A percentile compares a stretch with the other conserved stretches of the same genome.
These are phyloP conservation scores for Abrus pulchellus DNA, from an alignment of 306 rosid species.

Conservation along the genomic window DNA sequence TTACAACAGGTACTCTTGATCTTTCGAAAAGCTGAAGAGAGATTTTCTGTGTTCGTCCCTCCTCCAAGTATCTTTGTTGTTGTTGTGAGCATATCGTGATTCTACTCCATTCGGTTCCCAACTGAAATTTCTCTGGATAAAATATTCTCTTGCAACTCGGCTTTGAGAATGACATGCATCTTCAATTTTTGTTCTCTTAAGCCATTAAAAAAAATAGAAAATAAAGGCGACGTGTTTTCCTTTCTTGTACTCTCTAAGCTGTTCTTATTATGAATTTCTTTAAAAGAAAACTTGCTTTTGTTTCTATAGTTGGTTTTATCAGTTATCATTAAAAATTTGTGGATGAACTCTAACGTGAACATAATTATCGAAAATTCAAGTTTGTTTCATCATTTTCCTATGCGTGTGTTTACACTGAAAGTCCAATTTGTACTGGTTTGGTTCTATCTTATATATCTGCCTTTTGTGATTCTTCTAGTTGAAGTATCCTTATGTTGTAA, in stretches of 20 bases:
- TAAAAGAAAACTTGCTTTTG: background rate
- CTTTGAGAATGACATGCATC: background rate
- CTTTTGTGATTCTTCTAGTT: background rate
- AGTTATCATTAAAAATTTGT: background rate
- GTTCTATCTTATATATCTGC: background rate
- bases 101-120: background rate
- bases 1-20: background rate
- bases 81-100: conserved; percentile 1
- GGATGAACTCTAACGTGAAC: background rate
- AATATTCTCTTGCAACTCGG: background rate
- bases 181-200: background rate
- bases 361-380: background rate
- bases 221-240: background rate
- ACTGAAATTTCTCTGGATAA: background rate
- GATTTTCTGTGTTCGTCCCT: conserved; percentile 2
- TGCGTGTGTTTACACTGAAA: background rate
- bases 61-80: too few relatives aligned
- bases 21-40: conserved; percentile 10
- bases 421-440: too few relatives aligned
- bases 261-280: background rate
- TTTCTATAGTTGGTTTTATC: background rate
- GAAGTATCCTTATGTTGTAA: background rate
- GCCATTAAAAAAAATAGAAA: too few relatives aligned
- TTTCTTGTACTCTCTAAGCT: background rate
- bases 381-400: background rate